Conservation (phyloP, 345 rosid genomes). For the Noccaea bulbosa region DNA sequence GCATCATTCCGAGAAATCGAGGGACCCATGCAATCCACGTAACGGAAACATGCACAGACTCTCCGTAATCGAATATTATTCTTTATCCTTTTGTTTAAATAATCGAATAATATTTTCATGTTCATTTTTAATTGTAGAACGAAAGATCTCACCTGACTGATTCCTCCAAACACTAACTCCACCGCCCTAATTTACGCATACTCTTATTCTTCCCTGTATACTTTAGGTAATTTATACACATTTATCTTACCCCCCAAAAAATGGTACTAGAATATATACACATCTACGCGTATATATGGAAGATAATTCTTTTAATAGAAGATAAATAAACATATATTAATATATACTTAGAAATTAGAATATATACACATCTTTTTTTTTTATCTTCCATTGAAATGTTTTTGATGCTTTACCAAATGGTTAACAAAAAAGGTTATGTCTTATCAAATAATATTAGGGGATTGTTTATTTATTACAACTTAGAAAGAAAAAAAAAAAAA, state of each 20-base stretch:
- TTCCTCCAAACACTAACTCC: conserved; percentile 24
- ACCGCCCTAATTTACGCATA: conserved; percentile 37
- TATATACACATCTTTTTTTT: conserved; percentile 16
- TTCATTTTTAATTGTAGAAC: conserved; percentile 14
- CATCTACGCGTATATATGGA: neutral
- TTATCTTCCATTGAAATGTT: too few species aligned
- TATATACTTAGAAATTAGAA: too few species aligned
- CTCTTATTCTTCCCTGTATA: conserved; percentile 4
- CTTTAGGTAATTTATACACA: conserved; percentile 12
- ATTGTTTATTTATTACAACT: neutral
- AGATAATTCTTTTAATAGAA: too few species aligned
- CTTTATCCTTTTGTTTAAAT: conserved; percentile 13
- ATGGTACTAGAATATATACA: conserved; percentile 16
- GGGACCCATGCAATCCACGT: conserved; percentile 68
- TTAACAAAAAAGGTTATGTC: too few species aligned
- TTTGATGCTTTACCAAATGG: too few species aligned
- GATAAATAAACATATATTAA: too few species aligned
- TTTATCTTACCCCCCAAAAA: neutral
- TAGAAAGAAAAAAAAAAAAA: too few species aligned
- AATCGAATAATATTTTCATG: neutral
- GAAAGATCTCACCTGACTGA: conserved; percentile 23
- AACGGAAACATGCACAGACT: conserved; percentile 53
- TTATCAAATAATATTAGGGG: neutral
- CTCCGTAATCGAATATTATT: conserved; percentile 35
- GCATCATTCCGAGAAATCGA: conserved; percentile 34